Evolutionary conservation across 2,329 filamentous ascomycete genomes (phyloP).

Genomic region (Septoria petroselini): DNA sequence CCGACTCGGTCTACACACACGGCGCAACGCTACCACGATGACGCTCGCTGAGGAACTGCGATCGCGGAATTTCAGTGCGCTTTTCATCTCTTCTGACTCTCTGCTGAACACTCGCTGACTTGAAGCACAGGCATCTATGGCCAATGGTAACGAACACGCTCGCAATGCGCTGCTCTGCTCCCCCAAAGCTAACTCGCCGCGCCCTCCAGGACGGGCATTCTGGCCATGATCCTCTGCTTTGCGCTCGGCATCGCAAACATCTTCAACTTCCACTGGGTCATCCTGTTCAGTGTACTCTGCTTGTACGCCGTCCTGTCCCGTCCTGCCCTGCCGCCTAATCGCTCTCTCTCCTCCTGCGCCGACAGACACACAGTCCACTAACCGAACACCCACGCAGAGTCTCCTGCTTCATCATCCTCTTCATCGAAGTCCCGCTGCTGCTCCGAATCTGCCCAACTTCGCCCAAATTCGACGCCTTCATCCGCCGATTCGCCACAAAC

Average conservation of each 20-base stretch:
- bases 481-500: slow-evolving; percentile 91
- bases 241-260: slow-evolving; percentile 67
- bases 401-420: slow-evolving; percentile 50
- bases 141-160: slow-evolving; percentile 57
- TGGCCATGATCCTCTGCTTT: slow-evolving; percentile 64
- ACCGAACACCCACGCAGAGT: slow-evolving; percentile 37
- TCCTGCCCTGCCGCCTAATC: too few species aligned
- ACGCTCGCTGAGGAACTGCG: slow-evolving; percentile 61
- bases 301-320: slow-evolving; percentile 41
- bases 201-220: slow-evolving; percentile 50
- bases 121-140: slow-evolving; percentile 60
- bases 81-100: background rate
- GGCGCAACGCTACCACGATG: too few species aligned
- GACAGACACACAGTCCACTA: too few species aligned
- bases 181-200: too few species aligned
- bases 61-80: slow-evolving; percentile 65
- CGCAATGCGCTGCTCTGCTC: too few species aligned
- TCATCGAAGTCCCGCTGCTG: slow-evolving; percentile 78
- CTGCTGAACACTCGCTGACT: slow-evolving; percentile 8
- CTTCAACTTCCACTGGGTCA: slow-evolving; percentile 58
- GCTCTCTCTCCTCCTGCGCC: too few species aligned
- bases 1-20: too few species aligned
- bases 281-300: slow-evolving; percentile 58
- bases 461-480: slow-evolving; percentile 77
- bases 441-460: slow-evolving; percentile 98